phyloP scores from a whole-genome alignment of 139 green algal genomes.

The Eudorina sp. region DNA sequence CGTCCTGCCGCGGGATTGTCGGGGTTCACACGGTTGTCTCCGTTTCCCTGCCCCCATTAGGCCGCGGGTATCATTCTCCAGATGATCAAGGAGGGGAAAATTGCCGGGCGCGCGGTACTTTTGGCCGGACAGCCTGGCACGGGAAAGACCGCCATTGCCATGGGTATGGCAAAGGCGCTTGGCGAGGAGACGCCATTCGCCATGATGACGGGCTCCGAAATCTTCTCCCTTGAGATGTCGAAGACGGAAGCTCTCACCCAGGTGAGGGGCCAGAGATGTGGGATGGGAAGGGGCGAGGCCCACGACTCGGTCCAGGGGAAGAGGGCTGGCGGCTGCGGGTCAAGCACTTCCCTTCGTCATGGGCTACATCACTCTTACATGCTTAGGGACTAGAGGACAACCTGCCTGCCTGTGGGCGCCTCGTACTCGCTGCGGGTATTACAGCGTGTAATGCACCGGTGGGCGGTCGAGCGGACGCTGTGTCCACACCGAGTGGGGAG shows the following conservation, averaged over 20 bases:
- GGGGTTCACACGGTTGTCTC: background rate
- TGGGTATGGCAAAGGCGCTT: constrained; percentile 96
- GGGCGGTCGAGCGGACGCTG: too few species aligned
- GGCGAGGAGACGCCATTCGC: constrained; percentile 98
- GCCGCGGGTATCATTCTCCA: constrained; percentile 94
- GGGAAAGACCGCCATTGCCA: constrained; percentile 98
- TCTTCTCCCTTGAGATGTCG: constrained; percentile 98
- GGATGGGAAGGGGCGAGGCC: too few species aligned
- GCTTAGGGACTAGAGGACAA: too few species aligned
- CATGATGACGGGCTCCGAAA: constrained; percentile 97
- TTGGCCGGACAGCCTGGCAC: constrained; percentile 96
- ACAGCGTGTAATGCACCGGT: too few species aligned
- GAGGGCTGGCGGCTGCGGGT: too few species aligned
- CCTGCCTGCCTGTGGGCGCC: too few species aligned
- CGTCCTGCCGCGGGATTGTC: background rate
- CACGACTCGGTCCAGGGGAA: too few species aligned
- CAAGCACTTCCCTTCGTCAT: too few species aligned
- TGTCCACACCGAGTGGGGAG: too few species aligned
- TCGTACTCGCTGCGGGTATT: too few species aligned
- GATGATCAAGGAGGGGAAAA: constrained; percentile 98
- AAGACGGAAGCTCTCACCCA: constrained; percentile 99
- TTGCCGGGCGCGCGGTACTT: constrained; percentile 95
- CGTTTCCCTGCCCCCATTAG: constrained; percentile 59
- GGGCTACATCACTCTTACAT: too few species aligned
- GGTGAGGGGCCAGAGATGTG: too few species aligned